A percentile compares a stretch with the other conserved stretches of the same genome.
phyloP scores from a whole-genome alignment of 2,329 filamentous ascomycete species.

The Alternaria infectoria region DNA sequence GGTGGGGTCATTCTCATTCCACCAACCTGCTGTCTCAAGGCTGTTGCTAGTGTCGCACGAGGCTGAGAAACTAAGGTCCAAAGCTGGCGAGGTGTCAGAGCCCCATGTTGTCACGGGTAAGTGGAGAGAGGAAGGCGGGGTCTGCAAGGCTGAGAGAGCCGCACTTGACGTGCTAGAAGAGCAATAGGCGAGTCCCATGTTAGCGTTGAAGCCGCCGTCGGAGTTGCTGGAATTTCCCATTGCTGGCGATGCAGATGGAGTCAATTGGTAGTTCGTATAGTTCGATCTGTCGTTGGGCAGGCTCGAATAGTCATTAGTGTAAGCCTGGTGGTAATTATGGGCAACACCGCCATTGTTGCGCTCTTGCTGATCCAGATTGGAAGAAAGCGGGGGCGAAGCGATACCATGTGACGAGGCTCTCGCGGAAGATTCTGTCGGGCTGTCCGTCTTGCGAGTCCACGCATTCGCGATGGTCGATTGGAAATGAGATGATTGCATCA shows the following conservation, averaged over 20 bases:
- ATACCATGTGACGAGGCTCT: slow-evolving; percentile 48
- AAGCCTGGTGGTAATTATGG: slow-evolving; percentile 30
- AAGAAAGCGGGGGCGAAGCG: slow-evolving; percentile 35
- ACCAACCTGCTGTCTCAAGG: slow-evolving; percentile 39
- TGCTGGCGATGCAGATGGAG: slow-evolving; percentile 41
- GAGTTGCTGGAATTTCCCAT: slow-evolving; percentile 28
- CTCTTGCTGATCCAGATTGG: slow-evolving; percentile 35
- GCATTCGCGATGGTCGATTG: slow-evolving; percentile 53
- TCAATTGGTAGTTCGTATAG: slow-evolving; percentile 43
- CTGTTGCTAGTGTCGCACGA: slow-evolving; percentile 34
- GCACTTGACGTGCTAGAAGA: slow-evolving; percentile 25
- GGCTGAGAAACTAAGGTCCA: slow-evolving; percentile 43
- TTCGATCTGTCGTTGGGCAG: slow-evolving; percentile 19
- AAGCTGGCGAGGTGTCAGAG: slow-evolving; percentile 29
- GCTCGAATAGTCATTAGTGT: slow-evolving; percentile 28
- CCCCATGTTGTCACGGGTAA: slow-evolving; percentile 42
- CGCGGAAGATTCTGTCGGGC: slow-evolving; percentile 56
- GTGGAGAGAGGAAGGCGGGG: slow-evolving; percentile 42
- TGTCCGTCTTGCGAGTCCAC: slow-evolving; percentile 61
- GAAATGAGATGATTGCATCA: slow-evolving; percentile 61
- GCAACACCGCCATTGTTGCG: slow-evolving; percentile 27
- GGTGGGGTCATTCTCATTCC: slow-evolving; percentile 24
- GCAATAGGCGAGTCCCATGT: slow-evolving; percentile 21
- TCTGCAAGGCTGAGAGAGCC: slow-evolving; percentile 48
- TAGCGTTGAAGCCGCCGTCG: slow-evolving; percentile 31